These are phyloP conservation scores for Mangifera indica DNA, from an alignment of 345 rosid species.

Conservation along the genomic window DNA sequence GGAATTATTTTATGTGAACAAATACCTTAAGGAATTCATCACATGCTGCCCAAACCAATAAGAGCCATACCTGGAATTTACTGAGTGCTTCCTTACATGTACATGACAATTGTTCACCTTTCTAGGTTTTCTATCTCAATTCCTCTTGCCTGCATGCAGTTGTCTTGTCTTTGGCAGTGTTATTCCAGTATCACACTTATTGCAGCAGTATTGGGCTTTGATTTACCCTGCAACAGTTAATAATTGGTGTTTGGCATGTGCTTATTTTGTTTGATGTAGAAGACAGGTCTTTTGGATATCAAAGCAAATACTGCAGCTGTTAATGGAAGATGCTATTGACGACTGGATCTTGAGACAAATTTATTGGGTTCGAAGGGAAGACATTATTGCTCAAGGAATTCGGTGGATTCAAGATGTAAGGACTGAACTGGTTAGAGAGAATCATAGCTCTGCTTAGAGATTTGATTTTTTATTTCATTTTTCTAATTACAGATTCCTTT, in stretches of 20 bases:
- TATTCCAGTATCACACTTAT: constrained; percentile 2
- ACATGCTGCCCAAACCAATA: not conserved
- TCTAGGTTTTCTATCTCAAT: constrained; percentile 11
- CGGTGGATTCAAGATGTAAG: constrained; percentile 95
- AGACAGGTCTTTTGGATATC: constrained; percentile 99
- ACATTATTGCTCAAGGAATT: constrained; percentile 72
- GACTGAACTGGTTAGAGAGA: constrained; percentile 14
- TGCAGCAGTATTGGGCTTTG: not conserved
- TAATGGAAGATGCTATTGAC: constrained; percentile 99
- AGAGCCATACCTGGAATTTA: not conserved
- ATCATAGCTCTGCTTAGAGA: too few relatives aligned
- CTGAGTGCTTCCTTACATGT: constrained; percentile 1
- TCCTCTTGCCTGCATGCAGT: not conserved
- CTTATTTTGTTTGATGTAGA: constrained; percentile 43
- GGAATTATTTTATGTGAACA: not conserved
- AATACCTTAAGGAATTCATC: not conserved
- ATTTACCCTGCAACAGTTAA: not conserved
- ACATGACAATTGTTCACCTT: not conserved
- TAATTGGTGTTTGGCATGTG: constrained; percentile 19
- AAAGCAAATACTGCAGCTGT: constrained; percentile 86
- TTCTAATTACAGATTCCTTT: constrained; percentile 13
- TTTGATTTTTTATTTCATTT: constrained; percentile 5
- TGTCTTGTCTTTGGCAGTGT: not conserved
- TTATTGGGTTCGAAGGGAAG: constrained; percentile 81
- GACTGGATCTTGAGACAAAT: constrained; percentile 91